These are phyloP conservation scores for Amaranthus tricolor DNA, from an alignment of 179 eudicot genomes.

Conservation along the genomic window DNA sequence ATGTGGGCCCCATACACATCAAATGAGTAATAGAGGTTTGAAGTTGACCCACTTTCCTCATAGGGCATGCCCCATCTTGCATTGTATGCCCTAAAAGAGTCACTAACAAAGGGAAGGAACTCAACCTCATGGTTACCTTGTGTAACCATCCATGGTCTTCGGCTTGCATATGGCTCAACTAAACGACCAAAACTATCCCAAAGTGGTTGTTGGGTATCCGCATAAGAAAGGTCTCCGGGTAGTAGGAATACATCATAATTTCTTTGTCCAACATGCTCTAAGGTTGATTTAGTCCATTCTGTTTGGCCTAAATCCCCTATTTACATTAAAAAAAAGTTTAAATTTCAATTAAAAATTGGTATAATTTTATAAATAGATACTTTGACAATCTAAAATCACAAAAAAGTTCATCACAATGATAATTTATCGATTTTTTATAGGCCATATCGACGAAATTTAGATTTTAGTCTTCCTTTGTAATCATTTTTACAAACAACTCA, in stretches of 20 bases:
- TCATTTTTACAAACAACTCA: no score
- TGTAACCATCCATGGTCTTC: conserved; percentile 49
- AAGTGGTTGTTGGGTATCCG: conserved; percentile 29
- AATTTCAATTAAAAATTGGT: background rate
- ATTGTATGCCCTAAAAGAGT: conserved; percentile 36
- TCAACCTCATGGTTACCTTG: conserved; percentile 49
- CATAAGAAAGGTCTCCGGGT: conserved; percentile 37
- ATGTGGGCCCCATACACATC: conserved; percentile 41
- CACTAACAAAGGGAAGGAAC: conserved; percentile 23
- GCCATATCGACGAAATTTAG: no score
- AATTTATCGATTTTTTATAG: no score
- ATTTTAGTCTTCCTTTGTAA: no score
- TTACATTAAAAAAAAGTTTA: no score
- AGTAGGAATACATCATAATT: conserved; percentile 32
- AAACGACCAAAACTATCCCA: conserved; percentile 39
- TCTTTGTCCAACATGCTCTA: conserved; percentile 20
- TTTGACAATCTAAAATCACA: background rate
- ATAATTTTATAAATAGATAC: background rate
- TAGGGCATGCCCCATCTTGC: conserved; percentile 45
- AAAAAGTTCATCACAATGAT: no score
- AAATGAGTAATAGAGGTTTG: conserved; percentile 42
- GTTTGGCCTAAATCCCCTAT: conserved; percentile 41
- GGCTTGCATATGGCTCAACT: conserved; percentile 43
- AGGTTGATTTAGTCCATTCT: conserved; percentile 36
- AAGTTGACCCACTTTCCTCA: conserved; percentile 35